Conservation (phyloP, 345 rosid species). For the Bruguiera parviflora region DNA sequence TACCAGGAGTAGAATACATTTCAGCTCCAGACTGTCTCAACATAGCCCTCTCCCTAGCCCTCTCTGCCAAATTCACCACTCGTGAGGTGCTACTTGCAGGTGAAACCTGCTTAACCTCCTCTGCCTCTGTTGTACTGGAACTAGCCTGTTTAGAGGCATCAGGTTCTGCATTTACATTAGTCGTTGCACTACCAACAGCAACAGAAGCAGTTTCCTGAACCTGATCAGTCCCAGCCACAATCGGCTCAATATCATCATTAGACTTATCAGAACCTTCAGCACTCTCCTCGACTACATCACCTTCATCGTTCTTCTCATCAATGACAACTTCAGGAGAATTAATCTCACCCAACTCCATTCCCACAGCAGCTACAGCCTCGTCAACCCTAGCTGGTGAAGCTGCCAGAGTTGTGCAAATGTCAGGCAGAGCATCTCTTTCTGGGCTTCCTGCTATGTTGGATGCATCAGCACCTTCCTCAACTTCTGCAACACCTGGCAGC, state of each 20-base stretch:
- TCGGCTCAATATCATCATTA: slow-evolving; percentile 41
- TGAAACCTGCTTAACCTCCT: slow-evolving; percentile 48
- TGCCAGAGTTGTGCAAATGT: slow-evolving; percentile 41
- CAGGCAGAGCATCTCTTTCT: slow-evolving; percentile 52
- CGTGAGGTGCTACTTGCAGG: slow-evolving; percentile 42
- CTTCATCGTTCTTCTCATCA: slow-evolving; percentile 67
- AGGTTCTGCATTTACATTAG: slow-evolving; percentile 21
- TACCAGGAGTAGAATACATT: slow-evolving; percentile 28
- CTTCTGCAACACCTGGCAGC: slow-evolving; percentile 55
- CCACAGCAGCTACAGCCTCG: slow-evolving; percentile 28
- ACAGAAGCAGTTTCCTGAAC: slow-evolving; percentile 27
- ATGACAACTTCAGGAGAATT: slow-evolving; percentile 38
- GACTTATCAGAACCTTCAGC: slow-evolving; percentile 57
- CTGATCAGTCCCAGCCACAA: slow-evolving; percentile 33
- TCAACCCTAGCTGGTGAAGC: slow-evolving; percentile 65
- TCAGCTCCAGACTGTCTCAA: slow-evolving; percentile 47
- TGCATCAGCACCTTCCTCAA: slow-evolving; percentile 45
- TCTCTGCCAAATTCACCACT: slow-evolving; percentile 43
- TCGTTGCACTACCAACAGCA: slow-evolving; percentile 24
- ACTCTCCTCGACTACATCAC: slow-evolving; percentile 43
- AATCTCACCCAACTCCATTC: slow-evolving; percentile 40
- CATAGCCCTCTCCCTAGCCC: slow-evolving; percentile 56
- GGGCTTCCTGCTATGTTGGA: slow-evolving; percentile 44
- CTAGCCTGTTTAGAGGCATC: slow-evolving; percentile 30
- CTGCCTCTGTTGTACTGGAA: slow-evolving; percentile 37